phyloP scores from a whole-genome alignment of 768 basidiomycete genomes.

The Udeniomyces megalosporus region DNA sequence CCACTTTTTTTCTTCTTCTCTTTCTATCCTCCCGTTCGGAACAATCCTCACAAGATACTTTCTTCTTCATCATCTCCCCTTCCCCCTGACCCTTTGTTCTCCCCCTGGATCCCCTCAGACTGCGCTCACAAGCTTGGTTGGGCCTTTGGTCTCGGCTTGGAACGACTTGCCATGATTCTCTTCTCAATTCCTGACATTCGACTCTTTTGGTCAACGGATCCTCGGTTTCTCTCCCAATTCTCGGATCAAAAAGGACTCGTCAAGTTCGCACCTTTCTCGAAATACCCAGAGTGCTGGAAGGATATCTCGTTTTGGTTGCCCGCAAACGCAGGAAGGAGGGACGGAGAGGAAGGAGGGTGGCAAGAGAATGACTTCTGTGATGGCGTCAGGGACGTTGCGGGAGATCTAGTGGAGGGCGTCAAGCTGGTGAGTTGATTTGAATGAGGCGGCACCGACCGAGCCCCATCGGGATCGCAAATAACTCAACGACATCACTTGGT shows the following conservation, averaged over 20 bases:
- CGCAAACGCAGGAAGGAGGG: background rate
- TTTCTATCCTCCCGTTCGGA: background rate
- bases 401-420: slow-evolving; percentile 83
- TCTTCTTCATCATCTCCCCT: background rate
- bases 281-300: slow-evolving; percentile 81
- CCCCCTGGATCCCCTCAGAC: slow-evolving; percentile 31
- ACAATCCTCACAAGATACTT: too few species aligned
- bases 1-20: slow-evolving; percentile 22
- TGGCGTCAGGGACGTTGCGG: slow-evolving; percentile 76
- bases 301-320: slow-evolving; percentile 90
- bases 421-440: slow-evolving; percentile 42
- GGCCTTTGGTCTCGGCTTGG: slow-evolving; percentile 95
- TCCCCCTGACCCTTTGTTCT: background rate
- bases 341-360: slow-evolving; percentile 20
- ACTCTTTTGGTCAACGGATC: slow-evolving; percentile 85
- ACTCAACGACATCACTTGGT: background rate
- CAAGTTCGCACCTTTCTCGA: slow-evolving; percentile 78
- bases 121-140: slow-evolving; percentile 75
- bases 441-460: too few species aligned
- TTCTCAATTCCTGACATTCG: slow-evolving; percentile 95
- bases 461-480: too few species aligned
- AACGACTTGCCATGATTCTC: slow-evolving; percentile 94
- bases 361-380: slow-evolving; percentile 93
- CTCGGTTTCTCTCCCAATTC: slow-evolving; percentile 79
- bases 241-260: slow-evolving; percentile 42